Evolutionary conservation across 345 rosid genomes (phyloP).

Genomic region (Euphorbia lathyris): DNA sequence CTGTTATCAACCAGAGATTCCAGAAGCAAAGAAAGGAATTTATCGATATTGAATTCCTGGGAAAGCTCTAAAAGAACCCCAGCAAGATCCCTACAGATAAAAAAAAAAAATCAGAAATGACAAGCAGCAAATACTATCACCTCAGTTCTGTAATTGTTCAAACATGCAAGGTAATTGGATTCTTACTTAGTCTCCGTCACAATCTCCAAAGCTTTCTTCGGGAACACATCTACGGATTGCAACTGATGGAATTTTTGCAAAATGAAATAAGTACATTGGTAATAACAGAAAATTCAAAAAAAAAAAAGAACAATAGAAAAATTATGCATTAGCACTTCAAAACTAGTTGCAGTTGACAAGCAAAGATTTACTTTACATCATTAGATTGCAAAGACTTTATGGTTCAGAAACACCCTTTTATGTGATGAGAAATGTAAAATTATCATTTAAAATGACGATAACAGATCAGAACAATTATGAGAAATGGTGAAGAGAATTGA

Average conservation of each 20-base stretch:
- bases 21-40: constrained; percentile 60
- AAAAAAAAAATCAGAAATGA: constrained; percentile 2
- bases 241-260: constrained; percentile 39
- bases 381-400: not conserved
- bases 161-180: constrained; percentile 4
- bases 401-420: not conserved
- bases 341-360: not conserved
- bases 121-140: constrained; percentile 1
- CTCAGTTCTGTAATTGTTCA: not conserved
- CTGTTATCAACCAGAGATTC: constrained; percentile 63
- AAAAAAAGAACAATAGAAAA: not conserved
- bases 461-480: not conserved
- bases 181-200: constrained; percentile 68
- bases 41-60: constrained; percentile 68
- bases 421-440: not conserved
- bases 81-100: constrained; percentile 52
- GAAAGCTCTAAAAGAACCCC: constrained; percentile 63
- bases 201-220: constrained; percentile 66
- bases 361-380: not conserved
- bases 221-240: constrained; percentile 58
- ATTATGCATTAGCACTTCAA: not conserved
- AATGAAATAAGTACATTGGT: constrained; percentile 19
- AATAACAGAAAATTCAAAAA: not conserved
- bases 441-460: not conserved
- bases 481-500: not conserved